Conservation (phyloP, 163 green algal species). For the Scenedesmus sp. region DNA sequence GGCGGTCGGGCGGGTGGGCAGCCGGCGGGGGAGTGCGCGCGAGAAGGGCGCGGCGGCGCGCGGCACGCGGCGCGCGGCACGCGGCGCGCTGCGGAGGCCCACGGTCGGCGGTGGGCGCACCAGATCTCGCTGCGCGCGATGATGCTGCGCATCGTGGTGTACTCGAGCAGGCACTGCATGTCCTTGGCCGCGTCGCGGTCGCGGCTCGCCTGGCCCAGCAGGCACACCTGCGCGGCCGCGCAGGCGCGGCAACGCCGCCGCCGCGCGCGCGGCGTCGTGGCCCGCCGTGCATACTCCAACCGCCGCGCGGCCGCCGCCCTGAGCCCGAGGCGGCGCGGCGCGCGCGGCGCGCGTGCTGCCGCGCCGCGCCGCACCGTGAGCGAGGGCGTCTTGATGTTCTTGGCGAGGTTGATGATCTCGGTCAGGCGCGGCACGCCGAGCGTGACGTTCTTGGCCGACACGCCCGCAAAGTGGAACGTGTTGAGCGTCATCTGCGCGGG, state of each 20-base stretch:
- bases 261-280: no score
- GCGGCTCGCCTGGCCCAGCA: constrained; percentile 44
- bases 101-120: constrained; percentile 20
- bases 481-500: constrained; percentile 99
- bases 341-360: no score
- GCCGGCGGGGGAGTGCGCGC: no score
- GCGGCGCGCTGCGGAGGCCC: no score
- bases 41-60: no score
- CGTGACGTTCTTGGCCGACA: constrained; percentile 99
- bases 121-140: constrained; percentile 66
- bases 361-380: constrained; percentile 75
- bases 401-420: constrained; percentile 99
- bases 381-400: constrained; percentile 99
- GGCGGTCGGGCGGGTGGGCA: no score
- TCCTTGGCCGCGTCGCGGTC: constrained; percentile 87
- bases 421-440: constrained; percentile 97
- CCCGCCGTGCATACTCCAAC: no score
- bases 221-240: constrained; percentile 26
- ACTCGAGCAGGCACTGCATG: constrained; percentile 95
- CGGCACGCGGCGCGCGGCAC: no score
- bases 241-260: not conserved
- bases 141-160: constrained; percentile 94
- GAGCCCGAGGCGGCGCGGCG: no score
- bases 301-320: no score
- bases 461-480: constrained; percentile 99